Evolutionary conservation across 768 basidiomycete species (phyloP), one percentile per base, ranked within the genome.

Genomic region (Boletus subparvulus): DNA sequence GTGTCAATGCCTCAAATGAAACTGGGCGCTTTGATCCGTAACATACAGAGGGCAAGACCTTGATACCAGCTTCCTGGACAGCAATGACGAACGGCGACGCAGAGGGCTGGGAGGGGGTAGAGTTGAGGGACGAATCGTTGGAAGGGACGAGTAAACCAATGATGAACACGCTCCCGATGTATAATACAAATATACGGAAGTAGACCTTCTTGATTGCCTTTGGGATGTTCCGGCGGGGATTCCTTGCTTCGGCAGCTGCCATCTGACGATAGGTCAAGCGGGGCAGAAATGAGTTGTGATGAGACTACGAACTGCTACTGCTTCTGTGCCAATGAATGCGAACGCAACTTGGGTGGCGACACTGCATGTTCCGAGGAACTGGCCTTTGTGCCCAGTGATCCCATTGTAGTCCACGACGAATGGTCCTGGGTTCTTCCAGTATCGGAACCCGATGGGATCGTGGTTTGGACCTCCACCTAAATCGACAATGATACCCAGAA

Each of bases 391-490:
- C 17, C 39, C 39, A 40, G 17, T 3, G 16, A 40, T n/a, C n/a
- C 39, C 39, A 11, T 19, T 3, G 39, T 40, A 40, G 8, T n/a
- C 3, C 7, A 5, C 17, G 39, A 36, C 8, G 28, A 55, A 55
- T 11, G 54, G 54, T 8, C 54, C 54, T 9, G 54, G 54, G 6
- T 84, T 49, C 45, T 70, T 75, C 77, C 77, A 79, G 65, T 75
- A 80, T 2, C 75, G 74, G 59, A 79, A 55, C 19, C 54, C 54
- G 32, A 55, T 45, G 7, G 36, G 48, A 50, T 55, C 54, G 12
- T 50, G 54, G 1, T 13, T 50, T 14, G 54, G 48, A 24, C 48
- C 42, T 21, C 54, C 54, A 30, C 54, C 54, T 14, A 55, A 32
- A 36, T 55, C 54, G 13, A 55, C 42, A 16, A 55, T 26, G 21